Percentiles rank a stretch among this genome's conserved stretches.
Conservation (phyloP, 345 rosid genomes). For the Moringa oleifera region DNA sequence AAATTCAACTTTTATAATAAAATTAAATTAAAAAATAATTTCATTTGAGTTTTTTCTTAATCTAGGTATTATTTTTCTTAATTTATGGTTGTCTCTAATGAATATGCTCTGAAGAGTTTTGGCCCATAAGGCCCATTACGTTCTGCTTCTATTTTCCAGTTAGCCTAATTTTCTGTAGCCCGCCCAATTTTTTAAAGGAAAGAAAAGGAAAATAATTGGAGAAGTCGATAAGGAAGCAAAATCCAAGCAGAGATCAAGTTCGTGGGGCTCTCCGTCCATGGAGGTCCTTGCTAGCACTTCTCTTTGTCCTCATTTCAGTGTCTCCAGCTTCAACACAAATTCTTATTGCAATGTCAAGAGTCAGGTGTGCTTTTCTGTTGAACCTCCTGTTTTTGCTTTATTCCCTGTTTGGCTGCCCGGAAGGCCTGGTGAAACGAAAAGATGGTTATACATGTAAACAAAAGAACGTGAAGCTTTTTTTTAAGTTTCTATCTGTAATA, state of each 20-base stretch:
- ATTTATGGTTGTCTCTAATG: no score
- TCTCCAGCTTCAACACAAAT: constrained; percentile 14
- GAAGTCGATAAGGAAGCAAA: constrained; percentile 11
- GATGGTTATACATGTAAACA: no score
- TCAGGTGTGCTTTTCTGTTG: constrained; percentile 28
- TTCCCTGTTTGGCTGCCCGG: constrained; percentile 4
- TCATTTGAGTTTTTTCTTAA: no score
- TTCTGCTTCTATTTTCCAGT: no score
- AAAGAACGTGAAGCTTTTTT: neutral
- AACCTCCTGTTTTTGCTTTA: neutral
- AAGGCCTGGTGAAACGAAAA: neutral
- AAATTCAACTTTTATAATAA: no score
- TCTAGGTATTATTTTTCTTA: no score
- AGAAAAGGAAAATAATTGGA: neutral
- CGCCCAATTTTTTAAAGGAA: no score
- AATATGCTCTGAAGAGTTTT: no score
- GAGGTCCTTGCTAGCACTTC: constrained; percentile 49
- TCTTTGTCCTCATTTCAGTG: constrained; percentile 20
- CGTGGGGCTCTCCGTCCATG: constrained; percentile 42
- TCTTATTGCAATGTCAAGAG: constrained; percentile 18
- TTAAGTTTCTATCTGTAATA: no score
- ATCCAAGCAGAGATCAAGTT: constrained; percentile 17
- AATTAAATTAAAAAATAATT: no score
- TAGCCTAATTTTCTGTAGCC: no score
- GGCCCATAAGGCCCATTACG: no score